Base-by-base conservation (phyloP, 2,329 filamentous ascomycete species). In the Paraphoma chrysanthemicola region DNA sequence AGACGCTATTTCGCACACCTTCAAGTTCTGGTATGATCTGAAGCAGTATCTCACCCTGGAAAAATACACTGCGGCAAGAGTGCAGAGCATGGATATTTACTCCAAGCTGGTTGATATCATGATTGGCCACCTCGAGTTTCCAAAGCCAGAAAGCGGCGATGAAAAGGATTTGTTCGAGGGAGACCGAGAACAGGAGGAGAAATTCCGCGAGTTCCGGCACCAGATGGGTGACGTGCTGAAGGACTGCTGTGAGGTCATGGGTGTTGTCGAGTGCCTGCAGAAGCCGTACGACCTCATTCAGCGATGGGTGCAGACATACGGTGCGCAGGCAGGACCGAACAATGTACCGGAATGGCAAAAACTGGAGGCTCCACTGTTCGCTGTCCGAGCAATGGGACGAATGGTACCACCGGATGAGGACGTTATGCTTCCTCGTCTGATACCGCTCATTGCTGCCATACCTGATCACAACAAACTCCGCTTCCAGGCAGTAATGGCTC, bases 191-290 rank as follows among this genome's bases (percentile, higher is more conserved):
- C 89, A 92, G 58, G 95, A 99, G 76, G 95, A 99, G 69, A 96
- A 95, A 75, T 99, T 99, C 80, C 88, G 95, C 46, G 92, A 96
- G 70, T 99, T 98, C 82, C 86, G 95, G 64, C 95, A 99, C 74
- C 88, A 92, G 51, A 98, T 99, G 92, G 95, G 95, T 36, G 96
- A 99, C 73, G 96, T 96, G 0, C 85, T 99, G 48, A 99, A 99
- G 79, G 95, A 99, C 71, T 92, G 92, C 52, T 99, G 95, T 77
- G 91, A 97, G 73, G 94, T 99, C 41, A 93, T 99, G 81, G 94
- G 94, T 9, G 91, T 96, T 10, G 90, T 92, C 0, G 91, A 96
- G 60, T 98, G 95, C 69, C 83, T 99, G 45, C 88, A 87, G 63
- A 99, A 99, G 78, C 90, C 96, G 6, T 92, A 96, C 64, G 82